Percentiles rank a stretch among this genome's conserved stretches.
phyloP scores from a whole-genome alignment of 176 grass and related monocot genomes.

The Zoysia pacifica region DNA sequence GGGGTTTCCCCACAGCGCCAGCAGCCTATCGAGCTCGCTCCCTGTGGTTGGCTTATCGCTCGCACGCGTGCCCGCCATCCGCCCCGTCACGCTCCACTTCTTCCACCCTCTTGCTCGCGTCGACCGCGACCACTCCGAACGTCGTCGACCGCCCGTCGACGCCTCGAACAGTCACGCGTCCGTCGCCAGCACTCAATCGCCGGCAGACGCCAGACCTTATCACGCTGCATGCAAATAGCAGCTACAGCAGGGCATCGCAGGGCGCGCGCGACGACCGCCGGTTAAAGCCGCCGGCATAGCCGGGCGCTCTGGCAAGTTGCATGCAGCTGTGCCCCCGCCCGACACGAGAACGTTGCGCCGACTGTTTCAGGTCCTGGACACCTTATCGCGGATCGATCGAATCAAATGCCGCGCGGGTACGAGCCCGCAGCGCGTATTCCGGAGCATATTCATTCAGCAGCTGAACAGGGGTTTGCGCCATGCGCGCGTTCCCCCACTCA shows the following conservation, averaged over 20 bases:
- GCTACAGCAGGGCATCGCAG: not conserved
- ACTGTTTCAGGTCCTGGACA: conserved; percentile 49
- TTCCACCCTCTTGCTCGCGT: not conserved
- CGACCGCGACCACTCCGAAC: conserved; percentile 49
- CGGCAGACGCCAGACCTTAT: not conserved
- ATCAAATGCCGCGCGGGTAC: not conserved
- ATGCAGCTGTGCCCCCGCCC: not conserved
- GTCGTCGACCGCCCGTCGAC: conserved; percentile 47
- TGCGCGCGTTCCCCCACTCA: no score
- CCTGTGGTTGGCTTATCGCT: conserved; percentile 48
- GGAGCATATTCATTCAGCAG: not conserved
- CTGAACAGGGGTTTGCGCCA: not conserved
- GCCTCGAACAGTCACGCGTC: conserved; percentile 22
- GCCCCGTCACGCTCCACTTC: conserved; percentile 44
- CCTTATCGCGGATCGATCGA: conserved; percentile 4
- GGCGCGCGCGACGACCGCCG: not conserved
- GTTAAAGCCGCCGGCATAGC: not conserved
- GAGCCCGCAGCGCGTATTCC: not conserved
- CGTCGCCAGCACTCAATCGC: conserved; percentile 28
- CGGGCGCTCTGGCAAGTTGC: not conserved
- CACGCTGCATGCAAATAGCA: not conserved
- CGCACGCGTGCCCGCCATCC: conserved; percentile 30
- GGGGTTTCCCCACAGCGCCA: not conserved
- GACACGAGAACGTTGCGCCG: conserved; percentile 38
- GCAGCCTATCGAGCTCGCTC: not conserved